Conservation (phyloP, 352 stramenopile genomes). For the Synura sp. region DNA sequence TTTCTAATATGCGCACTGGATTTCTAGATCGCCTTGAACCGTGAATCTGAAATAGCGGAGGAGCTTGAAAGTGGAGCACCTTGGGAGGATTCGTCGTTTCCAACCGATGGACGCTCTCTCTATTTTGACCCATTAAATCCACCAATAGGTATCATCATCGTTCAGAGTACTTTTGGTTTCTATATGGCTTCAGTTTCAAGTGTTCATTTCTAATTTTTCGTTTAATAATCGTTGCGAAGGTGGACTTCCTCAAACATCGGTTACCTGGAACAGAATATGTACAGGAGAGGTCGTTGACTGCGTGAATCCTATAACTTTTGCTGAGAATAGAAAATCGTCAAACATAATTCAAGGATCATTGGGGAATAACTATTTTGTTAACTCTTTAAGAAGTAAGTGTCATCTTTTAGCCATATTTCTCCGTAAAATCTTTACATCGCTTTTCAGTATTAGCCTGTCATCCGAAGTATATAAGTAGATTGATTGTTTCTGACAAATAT, state of each 20-base stretch:
- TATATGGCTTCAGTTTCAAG: too few species aligned
- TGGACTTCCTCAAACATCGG: not conserved
- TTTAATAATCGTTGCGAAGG: not conserved
- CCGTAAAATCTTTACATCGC: too few species aligned
- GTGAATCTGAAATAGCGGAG: not conserved
- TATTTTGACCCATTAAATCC: constrained; percentile 34
- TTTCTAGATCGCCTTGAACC: not conserved
- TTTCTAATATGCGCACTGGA: too few species aligned
- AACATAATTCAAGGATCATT: not conserved
- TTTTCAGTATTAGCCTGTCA: not conserved
- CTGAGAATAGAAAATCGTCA: not conserved
- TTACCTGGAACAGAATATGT: constrained; percentile 5
- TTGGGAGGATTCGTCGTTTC: not conserved
- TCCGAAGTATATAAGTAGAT: not conserved
- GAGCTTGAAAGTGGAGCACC: not conserved
- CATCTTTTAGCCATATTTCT: too few species aligned
- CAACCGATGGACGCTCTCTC: not conserved
- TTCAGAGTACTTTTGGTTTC: not conserved
- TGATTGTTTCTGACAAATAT: constrained; percentile 43
- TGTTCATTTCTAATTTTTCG: not conserved
- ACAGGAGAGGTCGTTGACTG: not conserved
- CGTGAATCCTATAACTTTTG: not conserved
- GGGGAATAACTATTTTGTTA: constrained; percentile 25
- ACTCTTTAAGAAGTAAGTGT: not conserved
- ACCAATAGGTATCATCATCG: not conserved